A percentile compares a stretch with the other conserved stretches of the same genome.
These are phyloP conservation scores for Neurospora intermedia DNA, from an alignment of 495 filamentous ascomycete genomes.

Conservation along the genomic window DNA sequence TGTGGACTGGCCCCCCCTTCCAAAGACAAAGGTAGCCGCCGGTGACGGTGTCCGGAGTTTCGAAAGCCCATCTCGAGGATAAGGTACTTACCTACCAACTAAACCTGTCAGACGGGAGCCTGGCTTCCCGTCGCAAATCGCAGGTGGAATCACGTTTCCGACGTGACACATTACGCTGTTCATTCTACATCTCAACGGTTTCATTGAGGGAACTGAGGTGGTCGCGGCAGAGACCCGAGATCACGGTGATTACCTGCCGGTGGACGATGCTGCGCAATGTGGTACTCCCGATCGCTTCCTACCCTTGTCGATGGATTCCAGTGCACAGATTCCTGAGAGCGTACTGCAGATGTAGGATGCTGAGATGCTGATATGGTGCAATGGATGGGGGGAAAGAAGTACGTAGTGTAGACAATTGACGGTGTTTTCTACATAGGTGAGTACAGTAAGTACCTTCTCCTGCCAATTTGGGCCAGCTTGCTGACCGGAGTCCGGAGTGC, in stretches of 20 bases:
- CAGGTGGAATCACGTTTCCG: background rate
- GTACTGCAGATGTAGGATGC: background rate
- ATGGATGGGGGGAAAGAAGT: background rate
- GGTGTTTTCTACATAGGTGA: background rate
- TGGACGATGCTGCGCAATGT: background rate
- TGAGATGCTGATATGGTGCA: background rate
- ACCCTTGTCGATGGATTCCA: background rate
- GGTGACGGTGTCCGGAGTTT: background rate
- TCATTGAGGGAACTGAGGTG: background rate
- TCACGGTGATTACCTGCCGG: background rate
- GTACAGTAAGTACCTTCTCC: background rate
- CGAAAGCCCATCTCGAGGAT: background rate
- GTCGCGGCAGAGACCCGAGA: background rate
- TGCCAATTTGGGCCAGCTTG: background rate
- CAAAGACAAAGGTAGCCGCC: background rate
- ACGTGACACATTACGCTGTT: background rate
- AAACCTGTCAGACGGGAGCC: background rate
- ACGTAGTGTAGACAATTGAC: background rate
- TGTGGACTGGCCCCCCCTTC: background rate
- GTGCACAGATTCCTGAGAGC: background rate
- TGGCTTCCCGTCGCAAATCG: background rate
- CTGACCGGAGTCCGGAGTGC: background rate
- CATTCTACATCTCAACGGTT: background rate
- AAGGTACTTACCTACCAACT: background rate
- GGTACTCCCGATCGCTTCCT: background rate